phyloP scores from a whole-genome alignment of 2,329 filamentous ascomycete genomes.

The Arthrocladium fulminans region DNA sequence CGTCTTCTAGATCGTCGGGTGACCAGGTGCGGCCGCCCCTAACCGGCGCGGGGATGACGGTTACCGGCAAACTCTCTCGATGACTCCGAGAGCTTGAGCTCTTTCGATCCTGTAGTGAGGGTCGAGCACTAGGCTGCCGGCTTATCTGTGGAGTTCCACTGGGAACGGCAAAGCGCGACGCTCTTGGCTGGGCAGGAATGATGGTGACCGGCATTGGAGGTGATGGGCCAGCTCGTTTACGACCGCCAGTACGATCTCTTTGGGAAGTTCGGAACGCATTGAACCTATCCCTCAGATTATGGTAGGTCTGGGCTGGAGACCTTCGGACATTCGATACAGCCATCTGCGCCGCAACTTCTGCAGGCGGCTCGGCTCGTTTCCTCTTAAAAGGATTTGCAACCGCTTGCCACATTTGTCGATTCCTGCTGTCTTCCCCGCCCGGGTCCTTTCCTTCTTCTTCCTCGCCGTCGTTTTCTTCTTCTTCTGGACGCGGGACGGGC shows the following conservation, averaged over 20 bases:
- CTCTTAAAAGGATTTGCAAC: conserved; percentile 51
- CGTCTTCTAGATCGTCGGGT: conserved; percentile 30
- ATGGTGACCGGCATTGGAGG: conserved; percentile 49
- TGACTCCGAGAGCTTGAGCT: neutral
- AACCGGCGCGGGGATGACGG: conserved; percentile 52
- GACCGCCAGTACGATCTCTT: conserved; percentile 33
- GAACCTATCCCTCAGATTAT: conserved; percentile 37
- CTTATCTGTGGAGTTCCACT: conserved; percentile 16
- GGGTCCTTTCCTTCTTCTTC: too few species aligned
- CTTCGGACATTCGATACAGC: conserved; percentile 33
- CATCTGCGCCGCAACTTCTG: conserved; percentile 50
- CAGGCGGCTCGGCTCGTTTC: conserved; percentile 49
- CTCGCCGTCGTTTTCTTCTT: neutral
- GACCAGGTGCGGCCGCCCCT: conserved; percentile 47
- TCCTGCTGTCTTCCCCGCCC: conserved; percentile 4
- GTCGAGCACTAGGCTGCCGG: neutral
- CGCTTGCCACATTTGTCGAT: conserved; percentile 39
- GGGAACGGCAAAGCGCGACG: conserved; percentile 48
- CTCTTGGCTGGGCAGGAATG: conserved; percentile 50
- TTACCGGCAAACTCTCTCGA: conserved; percentile 30
- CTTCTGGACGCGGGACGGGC: neutral
- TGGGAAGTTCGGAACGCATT: conserved; percentile 43
- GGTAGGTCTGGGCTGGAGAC: conserved; percentile 21
- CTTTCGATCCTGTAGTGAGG: neutral
- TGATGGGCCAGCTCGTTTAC: conserved; percentile 28